phyloP scores from a whole-genome alignment of 2,329 filamentous ascomycete species.

The Aspergillus sclerotialis region DNA sequence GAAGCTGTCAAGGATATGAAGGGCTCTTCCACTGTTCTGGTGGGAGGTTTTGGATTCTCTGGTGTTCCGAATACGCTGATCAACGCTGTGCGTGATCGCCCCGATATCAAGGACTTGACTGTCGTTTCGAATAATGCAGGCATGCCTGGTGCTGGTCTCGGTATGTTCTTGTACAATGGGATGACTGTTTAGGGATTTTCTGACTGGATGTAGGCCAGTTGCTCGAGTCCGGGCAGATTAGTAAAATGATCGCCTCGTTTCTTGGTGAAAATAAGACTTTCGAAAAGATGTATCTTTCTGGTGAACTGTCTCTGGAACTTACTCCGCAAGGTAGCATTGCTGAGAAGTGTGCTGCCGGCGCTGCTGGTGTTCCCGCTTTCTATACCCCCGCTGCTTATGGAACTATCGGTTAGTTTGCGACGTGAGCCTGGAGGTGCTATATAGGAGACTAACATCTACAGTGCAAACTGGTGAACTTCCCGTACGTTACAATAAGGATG shows the following conservation, averaged over 20 bases:
- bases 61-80: slow-evolving; percentile 49
- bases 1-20: slow-evolving; percentile 66
- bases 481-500: slow-evolving; percentile 80
- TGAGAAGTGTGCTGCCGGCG: slow-evolving; percentile 76
- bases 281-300: slow-evolving; percentile 78
- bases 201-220: slow-evolving; percentile 49
- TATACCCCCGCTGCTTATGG: slow-evolving; percentile 74
- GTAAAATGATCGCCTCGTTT: slow-evolving; percentile 68
- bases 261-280: slow-evolving; percentile 80
- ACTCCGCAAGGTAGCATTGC: slow-evolving; percentile 85
- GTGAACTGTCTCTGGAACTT: slow-evolving; percentile 78
- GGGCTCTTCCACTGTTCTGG: slow-evolving; percentile 63
- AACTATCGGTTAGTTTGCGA: slow-evolving; percentile 51
- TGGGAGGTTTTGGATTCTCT: slow-evolving; percentile 73
- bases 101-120: slow-evolving; percentile 55
- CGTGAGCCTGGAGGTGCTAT: too few species aligned
- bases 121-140: slow-evolving; percentile 80
- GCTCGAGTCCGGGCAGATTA: slow-evolving; percentile 63
- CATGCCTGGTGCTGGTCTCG: slow-evolving; percentile 62
- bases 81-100: slow-evolving; percentile 56
- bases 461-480: slow-evolving; percentile 46
- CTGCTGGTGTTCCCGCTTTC: slow-evolving; percentile 82
- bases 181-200: neutral
- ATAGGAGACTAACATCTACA: slow-evolving; percentile 13
- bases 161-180: slow-evolving; percentile 31